Percentiles rank a stretch among this genome's conserved stretches.
Evolutionary conservation across 768 basidiomycete species (phyloP).

Genomic region (Piloderma croceum): DNA sequence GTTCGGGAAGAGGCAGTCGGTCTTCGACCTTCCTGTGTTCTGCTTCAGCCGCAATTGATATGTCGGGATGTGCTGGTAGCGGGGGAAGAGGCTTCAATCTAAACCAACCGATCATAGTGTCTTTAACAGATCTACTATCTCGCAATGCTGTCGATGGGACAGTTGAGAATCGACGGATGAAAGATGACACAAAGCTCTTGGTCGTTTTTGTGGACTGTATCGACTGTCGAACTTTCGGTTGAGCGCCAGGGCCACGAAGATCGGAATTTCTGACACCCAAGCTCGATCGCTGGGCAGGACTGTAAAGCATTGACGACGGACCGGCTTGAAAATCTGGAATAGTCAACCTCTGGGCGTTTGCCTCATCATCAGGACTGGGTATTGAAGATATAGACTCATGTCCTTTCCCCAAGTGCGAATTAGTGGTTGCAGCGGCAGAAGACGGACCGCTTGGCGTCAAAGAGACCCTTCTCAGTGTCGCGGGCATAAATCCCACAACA

Average conservation of each 20-base stretch:
- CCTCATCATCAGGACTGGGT: too few relatives aligned
- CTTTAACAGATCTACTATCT: slow-evolving; percentile 30
- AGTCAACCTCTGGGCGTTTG: too few relatives aligned
- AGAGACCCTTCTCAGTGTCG: slow-evolving; percentile 23
- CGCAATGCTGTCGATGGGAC: slow-evolving; percentile 26
- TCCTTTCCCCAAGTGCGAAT: too few relatives aligned
- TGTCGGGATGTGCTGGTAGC: slow-evolving; percentile 46
- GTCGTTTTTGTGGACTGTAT: slow-evolving; percentile 42
- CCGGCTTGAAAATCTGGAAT: too few relatives aligned
- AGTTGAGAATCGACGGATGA: slow-evolving; percentile 45
- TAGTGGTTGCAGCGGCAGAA: too few relatives aligned
- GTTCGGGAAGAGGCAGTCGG: slow-evolving; percentile 44
- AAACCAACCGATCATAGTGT: too few relatives aligned
- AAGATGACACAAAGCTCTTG: slow-evolving; percentile 44
- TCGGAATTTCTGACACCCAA: too few relatives aligned
- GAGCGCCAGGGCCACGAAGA: slow-evolving; percentile 1
- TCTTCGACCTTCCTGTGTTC: slow-evolving; percentile 42
- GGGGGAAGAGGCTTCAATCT: slow-evolving; percentile 54
- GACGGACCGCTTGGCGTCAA: not conserved
- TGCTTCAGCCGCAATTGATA: slow-evolving; percentile 36
- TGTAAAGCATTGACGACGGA: too few relatives aligned
- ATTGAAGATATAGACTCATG: too few relatives aligned
- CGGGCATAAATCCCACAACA: slow-evolving; percentile 29
- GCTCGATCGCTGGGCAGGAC: too few relatives aligned
- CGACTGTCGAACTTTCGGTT: slow-evolving; percentile 30